phyloP scores from a whole-genome alignment of 495 filamentous ascomycete species.

The Cladorrhinum samala region DNA sequence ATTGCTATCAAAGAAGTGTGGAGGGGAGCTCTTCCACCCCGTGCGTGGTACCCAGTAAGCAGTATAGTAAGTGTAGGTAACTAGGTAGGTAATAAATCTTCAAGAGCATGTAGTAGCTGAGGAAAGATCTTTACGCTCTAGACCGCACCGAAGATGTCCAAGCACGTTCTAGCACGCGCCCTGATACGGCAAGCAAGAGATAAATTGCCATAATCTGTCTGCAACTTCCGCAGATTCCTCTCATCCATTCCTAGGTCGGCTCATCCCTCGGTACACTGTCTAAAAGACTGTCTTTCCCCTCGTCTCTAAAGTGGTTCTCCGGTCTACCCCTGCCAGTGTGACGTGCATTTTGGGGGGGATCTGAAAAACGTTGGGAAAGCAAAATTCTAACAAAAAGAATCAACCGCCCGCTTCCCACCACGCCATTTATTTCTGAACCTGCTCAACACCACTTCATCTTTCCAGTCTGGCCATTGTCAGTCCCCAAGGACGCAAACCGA shows the following conservation, averaged over 20 bases:
- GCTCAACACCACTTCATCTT: background rate
- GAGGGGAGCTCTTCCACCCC: no score
- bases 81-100: no score
- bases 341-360: slow-evolving; percentile 20
- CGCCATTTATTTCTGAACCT: background rate
- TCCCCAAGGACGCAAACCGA: slow-evolving; percentile 1
- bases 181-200: background rate
- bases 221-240: background rate
- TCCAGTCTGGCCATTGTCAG: slow-evolving; percentile 1
- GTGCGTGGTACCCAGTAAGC: no score
- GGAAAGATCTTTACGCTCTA: no score
- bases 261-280: background rate
- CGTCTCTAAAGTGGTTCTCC: background rate
- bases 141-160: no score
- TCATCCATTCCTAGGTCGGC: background rate
- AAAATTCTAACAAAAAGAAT: slow-evolving; percentile 3
- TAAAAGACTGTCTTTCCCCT: background rate
- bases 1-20: no score
- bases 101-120: no score
- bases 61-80: no score
- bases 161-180: no score
- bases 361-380: slow-evolving; percentile 13
- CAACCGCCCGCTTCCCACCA: slow-evolving; percentile 2
- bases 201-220: background rate
- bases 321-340: slow-evolving; percentile 10